Evolutionary conservation across 495 filamentous ascomycete species (phyloP).

Genomic region (Xylaria telfairii): DNA sequence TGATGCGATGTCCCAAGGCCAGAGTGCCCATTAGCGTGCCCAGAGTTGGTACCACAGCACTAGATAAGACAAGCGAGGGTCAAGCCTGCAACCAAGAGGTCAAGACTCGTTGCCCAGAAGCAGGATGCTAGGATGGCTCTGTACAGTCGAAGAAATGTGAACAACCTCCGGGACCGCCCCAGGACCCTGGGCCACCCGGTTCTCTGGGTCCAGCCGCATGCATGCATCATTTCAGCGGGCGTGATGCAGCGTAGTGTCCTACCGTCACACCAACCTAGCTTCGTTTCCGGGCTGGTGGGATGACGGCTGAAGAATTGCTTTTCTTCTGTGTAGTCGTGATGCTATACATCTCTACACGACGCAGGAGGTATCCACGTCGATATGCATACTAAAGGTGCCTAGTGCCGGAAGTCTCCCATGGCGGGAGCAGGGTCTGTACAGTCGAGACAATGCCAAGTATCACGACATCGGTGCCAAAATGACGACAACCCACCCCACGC

Average conservation of each 20-base stretch:
- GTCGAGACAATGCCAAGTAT: conserved; percentile 12
- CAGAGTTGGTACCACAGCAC: background rate
- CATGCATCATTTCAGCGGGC: conserved; percentile 12
- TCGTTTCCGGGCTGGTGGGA: conserved; percentile 11
- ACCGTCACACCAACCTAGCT: background rate
- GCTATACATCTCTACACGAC: background rate
- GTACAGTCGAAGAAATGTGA: background rate
- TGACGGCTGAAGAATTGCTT: conserved; percentile 2
- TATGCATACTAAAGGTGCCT: background rate
- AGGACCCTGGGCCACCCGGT: conserved; percentile 7
- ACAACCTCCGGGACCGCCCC: background rate
- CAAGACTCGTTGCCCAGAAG: conserved; percentile 11
- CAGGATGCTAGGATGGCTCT: conserved; percentile 1
- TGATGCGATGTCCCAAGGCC: background rate
- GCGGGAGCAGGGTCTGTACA: background rate
- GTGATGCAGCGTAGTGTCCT: background rate
- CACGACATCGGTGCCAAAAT: conserved; percentile 23
- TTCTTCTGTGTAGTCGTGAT: background rate
- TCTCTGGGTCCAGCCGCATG: conserved; percentile 2
- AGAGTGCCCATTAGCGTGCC: conserved; percentile 6
- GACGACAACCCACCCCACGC: conserved; percentile 11
- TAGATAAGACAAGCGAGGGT: conserved; percentile 10
- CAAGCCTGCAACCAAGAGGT: conserved; percentile 18
- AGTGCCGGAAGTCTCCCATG: background rate
- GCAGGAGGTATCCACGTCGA: background rate